Evolutionary conservation across 352 stramenopile species (phyloP), one percentile per base, ranked within the genome.

Genomic region (Nothophytophthora sp.): DNA sequence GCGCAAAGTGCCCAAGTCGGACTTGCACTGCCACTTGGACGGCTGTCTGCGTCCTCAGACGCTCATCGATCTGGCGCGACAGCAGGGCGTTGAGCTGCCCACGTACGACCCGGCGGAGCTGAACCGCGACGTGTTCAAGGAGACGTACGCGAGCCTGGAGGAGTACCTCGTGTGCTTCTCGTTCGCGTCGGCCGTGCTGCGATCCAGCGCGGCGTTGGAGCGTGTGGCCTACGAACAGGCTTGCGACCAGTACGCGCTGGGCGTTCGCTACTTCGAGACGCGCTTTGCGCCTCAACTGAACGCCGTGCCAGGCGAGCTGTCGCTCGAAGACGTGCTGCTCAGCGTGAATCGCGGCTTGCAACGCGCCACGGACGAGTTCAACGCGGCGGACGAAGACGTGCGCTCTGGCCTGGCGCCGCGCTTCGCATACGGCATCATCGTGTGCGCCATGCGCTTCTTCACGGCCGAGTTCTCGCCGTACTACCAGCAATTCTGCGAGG

Each of bases 391-490:
- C 46, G 37, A 42, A 2, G 67, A 90, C 33, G 75, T 85, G 18
- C 46, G 55, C 13, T 75, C 50, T 23, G 81, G 71, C 11, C 49
- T 76, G 15, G 86, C 82, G 9, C 88, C 86, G 3, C 57, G 25
- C 3, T 94, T 88, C 65, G 75, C 70, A 18, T 96, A 93, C 36
- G 82, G 88, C 44, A 93, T 96, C 46, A 96, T 96, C 44, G 82
- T 90, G 23, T 96, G 88, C 45, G 88, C 84, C 9, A 96, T 96
- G 88, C 71, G 88, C 33, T 92, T 89, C 65, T 96, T 96, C 64
- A 84, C 84, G 6, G 50, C 65, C n/a, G 68, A 63, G 3, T 91
- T 93, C 49, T 77, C 76, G 28, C 84, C 84, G 18, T 96, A 96
- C 66, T 96, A 93, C 51, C 45, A 78, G 49, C 70, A 90, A 16